Conservation (phyloP, 1,284 basidiomycete species). For the Serendipita sp. region DNA sequence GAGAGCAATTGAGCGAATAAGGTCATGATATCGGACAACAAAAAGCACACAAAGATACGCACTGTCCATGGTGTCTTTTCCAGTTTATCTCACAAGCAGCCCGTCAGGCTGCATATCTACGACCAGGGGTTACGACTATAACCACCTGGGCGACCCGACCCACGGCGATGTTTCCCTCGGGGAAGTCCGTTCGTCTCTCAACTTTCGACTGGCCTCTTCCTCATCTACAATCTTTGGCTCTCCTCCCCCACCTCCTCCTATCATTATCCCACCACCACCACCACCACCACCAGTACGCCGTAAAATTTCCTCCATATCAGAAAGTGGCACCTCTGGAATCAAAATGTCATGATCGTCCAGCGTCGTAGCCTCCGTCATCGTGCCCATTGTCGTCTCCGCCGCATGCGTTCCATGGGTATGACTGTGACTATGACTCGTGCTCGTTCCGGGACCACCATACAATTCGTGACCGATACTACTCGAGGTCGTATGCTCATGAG, state of each 20-base stretch:
- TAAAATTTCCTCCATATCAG: not conserved
- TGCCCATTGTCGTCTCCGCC: not conserved
- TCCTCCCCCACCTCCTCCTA: not conserved
- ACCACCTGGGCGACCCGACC: not conserved
- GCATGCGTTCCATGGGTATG: not conserved
- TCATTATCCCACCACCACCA: not conserved
- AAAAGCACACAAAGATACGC: no score
- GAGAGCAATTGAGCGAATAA: no score
- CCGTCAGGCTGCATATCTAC: no score
- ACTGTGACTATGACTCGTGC: not conserved
- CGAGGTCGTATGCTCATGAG: not conserved
- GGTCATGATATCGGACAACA: no score
- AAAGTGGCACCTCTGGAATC: conserved; percentile 1
- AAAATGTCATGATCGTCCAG: not conserved
- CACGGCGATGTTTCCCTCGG: not conserved
- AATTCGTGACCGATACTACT: not conserved
- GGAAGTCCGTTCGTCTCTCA: not conserved
- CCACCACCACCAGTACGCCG: not conserved
- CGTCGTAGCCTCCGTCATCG: not conserved
- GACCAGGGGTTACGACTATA: not conserved
- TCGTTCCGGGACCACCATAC: not conserved
- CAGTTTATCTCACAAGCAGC: no score
- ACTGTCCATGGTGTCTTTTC: no score
- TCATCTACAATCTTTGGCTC: not conserved
- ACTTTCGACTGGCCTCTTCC: not conserved